Percentiles rank a stretch among this genome's conserved stretches.
Evolutionary conservation across 129 eudicot species (phyloP).

Genomic region (Escallonia herrerae): DNA sequence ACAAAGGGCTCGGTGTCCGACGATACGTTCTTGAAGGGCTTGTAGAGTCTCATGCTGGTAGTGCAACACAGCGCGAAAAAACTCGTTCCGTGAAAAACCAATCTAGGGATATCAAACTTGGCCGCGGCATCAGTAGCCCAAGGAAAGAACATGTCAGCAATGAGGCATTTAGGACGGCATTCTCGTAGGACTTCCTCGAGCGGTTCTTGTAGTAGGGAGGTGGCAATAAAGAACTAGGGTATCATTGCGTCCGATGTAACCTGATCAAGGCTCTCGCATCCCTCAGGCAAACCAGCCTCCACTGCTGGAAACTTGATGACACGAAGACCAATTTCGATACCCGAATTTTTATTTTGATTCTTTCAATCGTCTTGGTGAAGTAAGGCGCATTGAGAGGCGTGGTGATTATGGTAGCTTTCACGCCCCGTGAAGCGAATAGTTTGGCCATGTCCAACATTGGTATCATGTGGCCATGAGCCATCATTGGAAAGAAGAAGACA

Average conservation of each 20-base stretch:
- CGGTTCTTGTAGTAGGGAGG: conserved; percentile 17
- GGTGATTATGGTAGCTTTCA: conserved; percentile 46
- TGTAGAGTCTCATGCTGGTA: too few relatives aligned
- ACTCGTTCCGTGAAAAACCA: too few relatives aligned
- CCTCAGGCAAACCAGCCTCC: conserved; percentile 27
- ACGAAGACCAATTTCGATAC: conserved; percentile 18
- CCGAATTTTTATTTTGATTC: conserved; percentile 6
- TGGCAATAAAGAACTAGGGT: conserved; percentile 17
- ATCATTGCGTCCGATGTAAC: background rate
- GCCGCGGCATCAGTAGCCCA: too few relatives aligned
- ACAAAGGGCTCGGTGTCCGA: too few relatives aligned
- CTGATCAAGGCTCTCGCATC: conserved; percentile 23
- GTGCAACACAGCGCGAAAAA: too few relatives aligned
- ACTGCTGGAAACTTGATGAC: conserved; percentile 26
- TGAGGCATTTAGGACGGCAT: background rate
- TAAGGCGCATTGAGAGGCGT: conserved; percentile 32
- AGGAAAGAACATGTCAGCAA: background rate
- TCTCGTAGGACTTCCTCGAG: conserved; percentile 24
- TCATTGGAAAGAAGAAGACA: conserved; percentile 38
- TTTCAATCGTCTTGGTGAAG: conserved; percentile 26
- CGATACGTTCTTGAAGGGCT: too few relatives aligned
- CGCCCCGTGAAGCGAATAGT: conserved; percentile 44
- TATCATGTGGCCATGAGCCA: conserved; percentile 64
- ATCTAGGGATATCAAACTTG: too few relatives aligned
- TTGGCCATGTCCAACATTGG: conserved; percentile 61